Evolutionary conservation across 805 yeast species (phyloP).

Genomic region (Grigorovia jiainica): DNA sequence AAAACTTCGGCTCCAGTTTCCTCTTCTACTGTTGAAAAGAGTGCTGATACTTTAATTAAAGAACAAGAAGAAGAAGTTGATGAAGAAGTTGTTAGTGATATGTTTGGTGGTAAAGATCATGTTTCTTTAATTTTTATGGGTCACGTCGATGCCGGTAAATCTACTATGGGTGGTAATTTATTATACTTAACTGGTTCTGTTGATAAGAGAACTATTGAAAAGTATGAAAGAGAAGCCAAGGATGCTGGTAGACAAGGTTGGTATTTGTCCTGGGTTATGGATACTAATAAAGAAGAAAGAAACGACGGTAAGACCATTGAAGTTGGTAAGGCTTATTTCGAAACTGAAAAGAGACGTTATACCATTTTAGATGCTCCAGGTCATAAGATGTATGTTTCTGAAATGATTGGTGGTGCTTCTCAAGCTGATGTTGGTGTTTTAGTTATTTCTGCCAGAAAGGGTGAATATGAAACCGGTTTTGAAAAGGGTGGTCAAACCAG

Average conservation of each 20-base stretch:
- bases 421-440: conserved; percentile 98
- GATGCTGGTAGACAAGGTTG: conserved; percentile 99
- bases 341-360: conserved; percentile 95
- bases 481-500: conserved; percentile 99
- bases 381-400: conserved; percentile 96
- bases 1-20: conserved; percentile 24
- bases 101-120: conserved; percentile 97
- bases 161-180: conserved; percentile 98
- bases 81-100: conserved; percentile 77
- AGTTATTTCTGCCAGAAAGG: conserved; percentile 96
- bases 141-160: conserved; percentile 98
- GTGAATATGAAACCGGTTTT: conserved; percentile 98
- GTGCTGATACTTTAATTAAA: conserved; percentile 45
- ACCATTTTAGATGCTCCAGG: conserved; percentile 99
- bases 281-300: conserved; percentile 97
- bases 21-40: conserved; percentile 32
- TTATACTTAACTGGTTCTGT: conserved; percentile 91
- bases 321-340: conserved; percentile 96
- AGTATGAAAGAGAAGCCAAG: conserved; percentile 95
- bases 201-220: conserved; percentile 96
- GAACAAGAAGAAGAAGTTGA: conserved; percentile 79
- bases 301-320: conserved; percentile 98
- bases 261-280: conserved; percentile 99
- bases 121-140: conserved; percentile 97
- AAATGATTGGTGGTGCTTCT: conserved; percentile 99